Percentiles rank a stretch among this genome's conserved stretches.
These are phyloP conservation scores for barley (Hordeum vulgare) DNA, from an alignment of 176 grass and related monocot species.

Conservation along the genomic window DNA sequence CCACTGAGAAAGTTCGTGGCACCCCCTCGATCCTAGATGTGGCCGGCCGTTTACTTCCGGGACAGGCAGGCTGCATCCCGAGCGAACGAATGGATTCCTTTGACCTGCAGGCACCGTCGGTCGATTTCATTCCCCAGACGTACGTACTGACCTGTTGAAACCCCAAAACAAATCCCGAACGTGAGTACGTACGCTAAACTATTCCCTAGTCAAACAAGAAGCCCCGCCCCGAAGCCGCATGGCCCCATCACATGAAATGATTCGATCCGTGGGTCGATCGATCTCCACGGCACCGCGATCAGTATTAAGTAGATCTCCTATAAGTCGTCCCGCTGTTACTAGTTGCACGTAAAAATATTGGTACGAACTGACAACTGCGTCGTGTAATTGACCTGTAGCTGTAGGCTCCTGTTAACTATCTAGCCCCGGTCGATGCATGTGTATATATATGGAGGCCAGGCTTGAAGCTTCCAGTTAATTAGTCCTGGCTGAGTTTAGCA, in stretches of 20 bases:
- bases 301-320: background rate
- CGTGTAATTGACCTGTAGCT: background rate
- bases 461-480: background rate
- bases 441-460: background rate
- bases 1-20: background rate
- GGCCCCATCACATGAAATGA: slow-evolving; percentile 35
- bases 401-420: background rate
- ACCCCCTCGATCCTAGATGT: background rate
- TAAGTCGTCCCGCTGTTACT: background rate
- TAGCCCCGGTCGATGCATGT: background rate
- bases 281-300: background rate
- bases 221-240: no score
- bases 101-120: background rate
- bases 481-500: background rate
- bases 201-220: slow-evolving; percentile 32
- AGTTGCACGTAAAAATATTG: background rate
- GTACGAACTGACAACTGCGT: background rate
- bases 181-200: slow-evolving; percentile 6
- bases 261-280: background rate
- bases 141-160: background rate
- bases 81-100: background rate
- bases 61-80: background rate
- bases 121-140: slow-evolving; percentile 10
- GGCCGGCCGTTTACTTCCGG: background rate
- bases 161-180: background rate